phyloP scores from a whole-genome alignment of 441 rosid genomes.

The Jatropha podagrica region DNA sequence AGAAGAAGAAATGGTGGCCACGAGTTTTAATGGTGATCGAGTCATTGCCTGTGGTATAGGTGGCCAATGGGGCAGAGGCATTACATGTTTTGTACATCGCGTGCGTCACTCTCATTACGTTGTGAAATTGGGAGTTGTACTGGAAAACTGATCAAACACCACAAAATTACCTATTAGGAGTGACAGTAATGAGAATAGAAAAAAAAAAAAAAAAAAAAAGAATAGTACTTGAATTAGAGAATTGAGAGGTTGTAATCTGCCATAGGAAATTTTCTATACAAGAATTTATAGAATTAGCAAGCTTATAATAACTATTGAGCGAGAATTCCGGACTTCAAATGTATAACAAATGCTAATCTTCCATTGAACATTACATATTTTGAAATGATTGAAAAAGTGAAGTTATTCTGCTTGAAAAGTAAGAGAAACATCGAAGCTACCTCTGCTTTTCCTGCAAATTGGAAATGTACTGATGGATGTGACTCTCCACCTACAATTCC shows the following conservation, averaged over 20 bases:
- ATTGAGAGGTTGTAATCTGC: too few species aligned
- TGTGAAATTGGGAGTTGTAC: conserved; percentile 81
- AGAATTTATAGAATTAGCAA: too few species aligned
- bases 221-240: too few species aligned
- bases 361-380: too few species aligned
- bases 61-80: conserved; percentile 63
- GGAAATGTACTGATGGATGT: neutral
- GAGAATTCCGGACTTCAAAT: too few species aligned
- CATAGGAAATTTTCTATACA: too few species aligned
- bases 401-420: too few species aligned
- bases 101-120: conserved; percentile 85
- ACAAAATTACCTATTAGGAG: neutral
- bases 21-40: conserved; percentile 59
- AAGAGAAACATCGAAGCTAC: neutral
- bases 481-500: neutral
- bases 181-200: neutral
- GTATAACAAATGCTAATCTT: too few species aligned
- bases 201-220: neutral
- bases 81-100: conserved; percentile 74
- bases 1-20: conserved; percentile 87
- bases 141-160: conserved; percentile 50
- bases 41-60: conserved; percentile 83
- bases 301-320: too few species aligned
- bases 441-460: neutral
- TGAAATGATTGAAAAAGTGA: too few species aligned